phyloP scores from a whole-genome alignment of 306 rosid species.

The Corylus americana region DNA sequence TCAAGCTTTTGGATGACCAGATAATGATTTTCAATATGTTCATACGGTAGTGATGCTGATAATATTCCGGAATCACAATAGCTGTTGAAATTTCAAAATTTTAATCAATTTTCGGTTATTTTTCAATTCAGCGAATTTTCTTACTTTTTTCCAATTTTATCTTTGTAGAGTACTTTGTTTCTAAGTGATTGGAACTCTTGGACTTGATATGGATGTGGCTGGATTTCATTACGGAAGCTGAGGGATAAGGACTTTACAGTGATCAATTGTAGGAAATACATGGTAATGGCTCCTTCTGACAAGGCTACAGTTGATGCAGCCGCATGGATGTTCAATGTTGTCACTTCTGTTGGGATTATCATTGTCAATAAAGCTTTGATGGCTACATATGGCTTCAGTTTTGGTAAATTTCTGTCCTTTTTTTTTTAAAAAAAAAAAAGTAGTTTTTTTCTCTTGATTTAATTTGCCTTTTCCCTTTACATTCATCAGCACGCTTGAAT shows the following conservation, averaged over 20 bases:
- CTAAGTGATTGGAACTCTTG: constrained; percentile 12
- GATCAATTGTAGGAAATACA: constrained; percentile 18
- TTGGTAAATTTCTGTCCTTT: constrained; percentile 47
- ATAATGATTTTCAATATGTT: background rate
- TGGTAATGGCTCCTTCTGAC: constrained; percentile 56
- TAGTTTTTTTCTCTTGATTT: background rate
- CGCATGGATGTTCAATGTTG: constrained; percentile 92
- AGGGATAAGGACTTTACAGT: constrained; percentile 30
- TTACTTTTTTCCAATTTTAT: background rate
- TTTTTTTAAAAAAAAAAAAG: background rate
- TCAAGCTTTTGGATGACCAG: background rate
- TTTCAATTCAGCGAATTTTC: background rate
- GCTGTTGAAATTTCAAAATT: too few relatives aligned
- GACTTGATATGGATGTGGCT: constrained; percentile 26
- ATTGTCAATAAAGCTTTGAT: constrained; percentile 88
- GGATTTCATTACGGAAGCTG: constrained; percentile 34
- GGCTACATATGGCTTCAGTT: constrained; percentile 86
- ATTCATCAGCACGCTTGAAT: too few relatives aligned
- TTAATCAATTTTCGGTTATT: background rate
- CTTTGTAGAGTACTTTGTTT: constrained; percentile 18
- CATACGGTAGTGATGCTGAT: too few relatives aligned
- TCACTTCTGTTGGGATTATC: constrained; percentile 87
- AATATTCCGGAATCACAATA: too few relatives aligned
- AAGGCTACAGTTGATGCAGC: constrained; percentile 78
- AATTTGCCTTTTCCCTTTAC: too few relatives aligned